Evolutionary conservation across 176 grass and related monocot species (phyloP).

Genomic region (Oryza officinalis): DNA sequence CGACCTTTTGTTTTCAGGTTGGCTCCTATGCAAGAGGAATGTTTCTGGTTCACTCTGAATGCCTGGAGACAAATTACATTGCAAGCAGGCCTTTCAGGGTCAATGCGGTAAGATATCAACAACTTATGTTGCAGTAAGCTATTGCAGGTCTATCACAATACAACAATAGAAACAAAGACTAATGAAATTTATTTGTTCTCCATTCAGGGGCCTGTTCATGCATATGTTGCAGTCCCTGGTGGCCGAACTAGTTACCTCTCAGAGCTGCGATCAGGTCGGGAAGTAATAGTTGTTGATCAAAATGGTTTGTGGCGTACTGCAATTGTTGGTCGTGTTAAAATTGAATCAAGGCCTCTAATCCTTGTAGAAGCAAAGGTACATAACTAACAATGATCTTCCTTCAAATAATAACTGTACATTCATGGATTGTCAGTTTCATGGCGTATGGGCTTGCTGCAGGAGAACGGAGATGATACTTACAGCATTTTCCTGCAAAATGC

Average conservation of each 20-base stretch:
- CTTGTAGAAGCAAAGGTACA: slow-evolving; percentile 86
- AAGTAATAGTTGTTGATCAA: slow-evolving; percentile 70
- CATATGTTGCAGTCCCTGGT: slow-evolving; percentile 83
- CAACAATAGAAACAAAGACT: not conserved
- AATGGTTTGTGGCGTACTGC: slow-evolving; percentile 68
- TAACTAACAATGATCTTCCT: not conserved
- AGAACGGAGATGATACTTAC: slow-evolving; percentile 62
- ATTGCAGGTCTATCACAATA: slow-evolving; percentile 1
- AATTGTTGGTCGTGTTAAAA: slow-evolving; percentile 89
- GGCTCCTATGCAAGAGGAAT: slow-evolving; percentile 81
- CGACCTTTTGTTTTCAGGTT: slow-evolving; percentile 52
- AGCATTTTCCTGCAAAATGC: slow-evolving; percentile 96
- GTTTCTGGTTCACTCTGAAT: slow-evolving; percentile 98
- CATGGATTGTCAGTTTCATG: slow-evolving; percentile 21
- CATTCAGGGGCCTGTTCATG: slow-evolving; percentile 83
- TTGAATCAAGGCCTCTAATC: slow-evolving; percentile 91
- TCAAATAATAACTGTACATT: not conserved
- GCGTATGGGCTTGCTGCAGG: slow-evolving; percentile 42
- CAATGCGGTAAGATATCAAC: slow-evolving; percentile 65
- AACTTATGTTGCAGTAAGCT: not conserved
- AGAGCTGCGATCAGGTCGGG: slow-evolving; percentile 78
- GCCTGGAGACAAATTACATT: slow-evolving; percentile 93
- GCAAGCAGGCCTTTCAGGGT: slow-evolving; percentile 95
- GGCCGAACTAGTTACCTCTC: slow-evolving; percentile 89
- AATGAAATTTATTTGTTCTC: not conserved